Conservation (phyloP, 2,329 filamentous ascomycete species). For the Parascedosporium putredinis region DNA sequence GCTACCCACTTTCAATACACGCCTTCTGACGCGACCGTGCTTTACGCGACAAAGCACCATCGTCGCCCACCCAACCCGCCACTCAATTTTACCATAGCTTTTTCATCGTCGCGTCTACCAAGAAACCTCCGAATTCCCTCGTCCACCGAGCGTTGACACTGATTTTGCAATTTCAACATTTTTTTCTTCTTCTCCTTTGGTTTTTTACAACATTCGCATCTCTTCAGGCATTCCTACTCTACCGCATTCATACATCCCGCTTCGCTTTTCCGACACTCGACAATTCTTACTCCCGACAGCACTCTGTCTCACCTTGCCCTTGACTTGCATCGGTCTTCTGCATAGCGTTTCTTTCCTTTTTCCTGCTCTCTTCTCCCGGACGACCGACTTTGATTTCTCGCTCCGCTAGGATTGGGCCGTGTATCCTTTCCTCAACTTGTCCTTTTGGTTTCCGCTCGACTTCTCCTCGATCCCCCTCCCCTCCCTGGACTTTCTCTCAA, state of each 20-base stretch:
- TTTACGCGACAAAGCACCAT: conserved; percentile 8
- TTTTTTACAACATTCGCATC: no score
- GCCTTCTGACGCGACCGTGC: conserved; percentile 5
- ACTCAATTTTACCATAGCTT: conserved; percentile 1
- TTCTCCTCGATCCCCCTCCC: background rate
- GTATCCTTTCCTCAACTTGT: background rate
- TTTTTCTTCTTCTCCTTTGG: no score
- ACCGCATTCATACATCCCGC: no score
- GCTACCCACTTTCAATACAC: background rate
- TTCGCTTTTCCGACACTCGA: no score
- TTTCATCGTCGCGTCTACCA: background rate
- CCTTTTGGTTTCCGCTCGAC: background rate
- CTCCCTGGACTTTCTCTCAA: no score
- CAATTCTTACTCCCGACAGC: background rate
- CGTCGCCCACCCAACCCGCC: conserved; percentile 8
- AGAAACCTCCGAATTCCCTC: background rate
- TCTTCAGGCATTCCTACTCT: no score
- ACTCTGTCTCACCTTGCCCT: background rate
- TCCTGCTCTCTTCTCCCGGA: no score
- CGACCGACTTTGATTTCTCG: no score
- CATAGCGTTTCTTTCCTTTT: background rate
- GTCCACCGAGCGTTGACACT: background rate
- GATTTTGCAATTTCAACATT: conserved; percentile 7
- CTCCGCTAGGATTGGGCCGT: no score
- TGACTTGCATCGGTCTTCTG: conserved; percentile 1